Base-by-base conservation (phyloP, 2,329 filamentous ascomycete genomes). In the Phialemoniopsis sp. region DNA sequence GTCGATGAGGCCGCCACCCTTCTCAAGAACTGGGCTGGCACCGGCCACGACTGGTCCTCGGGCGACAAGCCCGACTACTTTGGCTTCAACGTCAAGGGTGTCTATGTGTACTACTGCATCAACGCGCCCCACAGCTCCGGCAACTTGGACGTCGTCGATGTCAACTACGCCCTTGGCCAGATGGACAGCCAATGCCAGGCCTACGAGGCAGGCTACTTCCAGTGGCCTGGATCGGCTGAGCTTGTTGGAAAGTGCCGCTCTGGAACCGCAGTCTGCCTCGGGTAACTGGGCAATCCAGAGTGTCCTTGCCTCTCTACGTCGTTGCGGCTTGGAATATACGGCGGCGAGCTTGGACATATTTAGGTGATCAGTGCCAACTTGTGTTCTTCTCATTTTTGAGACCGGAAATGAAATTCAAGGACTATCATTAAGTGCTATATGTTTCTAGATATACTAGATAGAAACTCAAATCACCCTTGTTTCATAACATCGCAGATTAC, bases 211-310 rank as follows among this genome's bases (percentile, higher is more conserved):
- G 26, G 29, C 18, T 43, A 37, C 31, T 43, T 39, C 21, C 18
- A 37, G 33, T 43, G 41, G 37, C 32, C 35, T 14, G 37, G 41
- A 4, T 39, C 31, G 13, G 36, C 36, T 5, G 41, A 40, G 37
- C 39, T 43, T 34, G 30, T 43, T 7, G 41, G 41, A 15, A 43
- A 40, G 41, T 29, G 37, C 56, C 9, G 53, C 54, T 57, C 29
- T n/a, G n/a, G n/a, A n/a, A n/a, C n/a, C n/a, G n/a, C n/a, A n/a
- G n/a, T n/a, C n/a, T n/a, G n/a, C n/a, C n/a, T n/a, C n/a, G n/a
- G n/a, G n/a, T n/a, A n/a, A n/a, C n/a, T n/a, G n/a, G n/a, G n/a
- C n/a, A n/a, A n/a, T n/a, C n/a, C n/a, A n/a, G n/a, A n/a, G n/a
- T n/a, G n/a, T n/a, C n/a, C n/a, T n/a, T n/a, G n/a, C n/a, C n/a